These are phyloP conservation scores for Aspergillus latus DNA, from an alignment of 2,329 filamentous ascomycete genomes.

Conservation along the genomic window DNA sequence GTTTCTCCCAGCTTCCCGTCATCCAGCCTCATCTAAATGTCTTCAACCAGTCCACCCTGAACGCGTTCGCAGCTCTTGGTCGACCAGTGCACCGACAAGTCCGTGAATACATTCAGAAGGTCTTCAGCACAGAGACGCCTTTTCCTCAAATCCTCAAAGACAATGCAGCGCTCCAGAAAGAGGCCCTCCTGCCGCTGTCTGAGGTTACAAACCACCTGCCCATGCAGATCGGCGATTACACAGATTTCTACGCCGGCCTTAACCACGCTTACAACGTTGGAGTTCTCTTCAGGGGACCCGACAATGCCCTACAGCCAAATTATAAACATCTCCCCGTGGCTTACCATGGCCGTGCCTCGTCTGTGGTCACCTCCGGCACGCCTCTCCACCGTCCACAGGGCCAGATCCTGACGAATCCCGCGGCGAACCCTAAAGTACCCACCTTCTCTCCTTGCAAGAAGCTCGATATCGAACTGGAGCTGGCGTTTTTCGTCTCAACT, in stretches of 20 bases:
- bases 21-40: conserved; percentile 60
- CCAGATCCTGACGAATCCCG: conserved; percentile 67
- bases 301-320: conserved; percentile 74
- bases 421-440: conserved; percentile 62
- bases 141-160: conserved; percentile 63
- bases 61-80: conserved; percentile 72
- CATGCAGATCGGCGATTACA: conserved; percentile 78
- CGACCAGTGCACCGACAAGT: conserved; percentile 67
- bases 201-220: conserved; percentile 68
- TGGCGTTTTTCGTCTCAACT: conserved; percentile 71
- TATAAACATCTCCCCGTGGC: conserved; percentile 79
- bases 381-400: conserved; percentile 71
- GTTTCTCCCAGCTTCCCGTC: conserved; percentile 59
- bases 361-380: conserved; percentile 72
- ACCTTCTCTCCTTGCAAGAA: conserved; percentile 63
- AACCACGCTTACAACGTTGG: conserved; percentile 76
- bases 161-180: conserved; percentile 58
- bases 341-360: conserved; percentile 77
- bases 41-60: conserved; percentile 66
- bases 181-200: conserved; percentile 59
- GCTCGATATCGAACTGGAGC: conserved; percentile 77
- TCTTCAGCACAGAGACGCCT: conserved; percentile 62
- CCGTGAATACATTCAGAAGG: conserved; percentile 65
- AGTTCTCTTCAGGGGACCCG: conserved; percentile 68
- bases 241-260: conserved; percentile 79